These are phyloP conservation scores for Scolecobasidium constrictum DNA, from an alignment of 2,329 filamentous ascomycete genomes.

Conservation along the genomic window DNA sequence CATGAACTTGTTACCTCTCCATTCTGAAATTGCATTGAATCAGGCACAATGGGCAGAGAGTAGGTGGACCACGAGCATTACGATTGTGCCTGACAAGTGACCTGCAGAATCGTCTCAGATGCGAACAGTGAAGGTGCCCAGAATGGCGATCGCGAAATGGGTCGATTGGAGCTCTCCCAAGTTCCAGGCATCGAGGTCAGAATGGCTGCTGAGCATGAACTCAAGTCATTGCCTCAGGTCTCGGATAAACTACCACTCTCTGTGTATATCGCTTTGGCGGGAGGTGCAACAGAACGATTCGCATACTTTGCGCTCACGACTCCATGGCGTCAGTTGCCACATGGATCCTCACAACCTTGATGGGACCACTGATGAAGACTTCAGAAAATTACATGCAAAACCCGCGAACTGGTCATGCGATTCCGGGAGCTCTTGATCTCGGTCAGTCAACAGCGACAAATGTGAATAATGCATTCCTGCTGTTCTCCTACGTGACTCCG, in stretches of 20 bases:
- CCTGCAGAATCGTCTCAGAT: no score
- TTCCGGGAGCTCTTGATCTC: constrained; percentile 22
- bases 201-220: background rate
- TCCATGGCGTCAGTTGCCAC: constrained; percentile 21
- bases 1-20: no score
- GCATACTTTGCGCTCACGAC: constrained; percentile 14
- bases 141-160: no score
- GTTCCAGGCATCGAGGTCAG: no score
- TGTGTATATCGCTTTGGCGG: constrained; percentile 1
- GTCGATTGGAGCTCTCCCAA: no score
- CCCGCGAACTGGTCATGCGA: constrained; percentile 19
- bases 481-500: constrained; percentile 34
- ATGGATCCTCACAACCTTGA: background rate
- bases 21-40: no score
- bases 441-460: constrained; percentile 35
- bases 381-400: constrained; percentile 35
- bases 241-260: constrained; percentile 2
- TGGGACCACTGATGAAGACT: background rate
- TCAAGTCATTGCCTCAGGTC: background rate
- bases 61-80: no score
- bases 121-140: no score
- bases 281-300: constrained; percentile 1
- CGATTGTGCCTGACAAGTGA: no score
- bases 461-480: constrained; percentile 46
- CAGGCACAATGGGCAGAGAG: no score